Base-by-base conservation (phyloP, 2,329 filamentous ascomycete species). In the Pyricularia pennisetigena region DNA sequence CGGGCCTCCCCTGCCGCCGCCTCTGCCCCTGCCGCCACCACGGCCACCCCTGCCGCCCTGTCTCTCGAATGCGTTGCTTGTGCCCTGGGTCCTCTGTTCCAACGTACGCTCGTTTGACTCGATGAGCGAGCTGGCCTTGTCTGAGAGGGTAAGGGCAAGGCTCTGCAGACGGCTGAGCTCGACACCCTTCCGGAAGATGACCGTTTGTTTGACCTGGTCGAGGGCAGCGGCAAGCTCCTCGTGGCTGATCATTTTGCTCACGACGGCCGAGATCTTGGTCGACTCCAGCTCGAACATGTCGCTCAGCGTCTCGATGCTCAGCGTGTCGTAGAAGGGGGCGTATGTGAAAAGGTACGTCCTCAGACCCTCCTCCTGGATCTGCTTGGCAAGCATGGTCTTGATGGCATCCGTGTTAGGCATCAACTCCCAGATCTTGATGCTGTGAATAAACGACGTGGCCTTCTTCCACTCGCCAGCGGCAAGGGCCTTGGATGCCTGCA, bases 161-260 rank as follows among this genome's bases (percentile, higher is more conserved):
- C 92, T 97, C 82, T 99, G 95, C 72, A 99, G 88, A 74, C 96
- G 89, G 76, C 93, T 97, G 72, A 99, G 88, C 85, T 99, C 96
- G 71, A 99, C 95, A 69, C 95, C 96, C 89, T 99, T 98, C 80
- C 95, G 91, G 92, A 99, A 99, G 82, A 98, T 95, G 80, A 99
- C 93, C 67, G 93, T 96, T 73, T 91, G 90, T 75, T 96, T 97
- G 81, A 99, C 94, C 82, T 99, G 95, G 83, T 99, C 96, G 30
- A 99, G 88, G 54, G 95, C 96, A 62, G 95, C 95, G 10, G 92
- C 92, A 66, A 99, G 89, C 81, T 99, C 95, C 81, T 99, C 95
- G 83, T 99, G 95, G 75, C 93, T 97, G 79, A 99, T 98, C 95
- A 99, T 99, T 85, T 97, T 97, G 86, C 93, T 97, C 76, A 99